A percentile compares a stretch with the other conserved stretches of the same genome.
These are phyloP conservation scores for Peziza echinospora DNA, from an alignment of 495 filamentous ascomycete species.

Conservation along the genomic window DNA sequence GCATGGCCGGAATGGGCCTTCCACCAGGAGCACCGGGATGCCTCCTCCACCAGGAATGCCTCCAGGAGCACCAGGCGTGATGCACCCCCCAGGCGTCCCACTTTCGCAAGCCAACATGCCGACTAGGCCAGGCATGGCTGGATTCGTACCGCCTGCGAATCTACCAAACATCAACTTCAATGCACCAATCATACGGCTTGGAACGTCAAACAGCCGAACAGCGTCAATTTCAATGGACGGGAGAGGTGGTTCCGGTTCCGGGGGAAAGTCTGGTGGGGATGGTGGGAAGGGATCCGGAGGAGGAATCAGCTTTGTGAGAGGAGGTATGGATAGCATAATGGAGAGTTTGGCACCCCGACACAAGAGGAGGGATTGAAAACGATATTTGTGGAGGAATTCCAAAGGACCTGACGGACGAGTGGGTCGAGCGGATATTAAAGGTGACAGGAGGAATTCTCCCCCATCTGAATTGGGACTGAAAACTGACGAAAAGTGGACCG, in stretches of 20 bases:
- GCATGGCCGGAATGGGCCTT: slow-evolving; percentile 33
- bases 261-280: slow-evolving; percentile 22
- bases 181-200: slow-evolving; percentile 86
- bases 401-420: slow-evolving; percentile 58
- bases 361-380: slow-evolving; percentile 79
- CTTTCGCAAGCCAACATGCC: slow-evolving; percentile 49
- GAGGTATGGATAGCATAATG: slow-evolving; percentile 46
- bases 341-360: slow-evolving; percentile 50
- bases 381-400: slow-evolving; percentile 73
- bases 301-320: slow-evolving; percentile 25
- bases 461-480: not conserved
- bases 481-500: slow-evolving; percentile 31
- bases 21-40: slow-evolving; percentile 57
- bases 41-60: slow-evolving; percentile 71
- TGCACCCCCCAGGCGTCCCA: slow-evolving; percentile 54
- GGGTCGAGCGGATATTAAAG: slow-evolving; percentile 58
- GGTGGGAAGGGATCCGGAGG: slow-evolving; percentile 27
- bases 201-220: slow-evolving; percentile 33
- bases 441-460: no score
- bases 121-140: slow-evolving; percentile 58
- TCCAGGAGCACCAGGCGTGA: slow-evolving; percentile 5
- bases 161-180: slow-evolving; percentile 97
- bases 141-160: slow-evolving; percentile 77
- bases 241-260: slow-evolving; percentile 20
- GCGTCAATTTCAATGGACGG: slow-evolving; percentile 28